These are phyloP conservation scores for Plenodomus biglobosus DNA, from an alignment of 2,329 filamentous ascomycete genomes.

Conservation along the genomic window DNA sequence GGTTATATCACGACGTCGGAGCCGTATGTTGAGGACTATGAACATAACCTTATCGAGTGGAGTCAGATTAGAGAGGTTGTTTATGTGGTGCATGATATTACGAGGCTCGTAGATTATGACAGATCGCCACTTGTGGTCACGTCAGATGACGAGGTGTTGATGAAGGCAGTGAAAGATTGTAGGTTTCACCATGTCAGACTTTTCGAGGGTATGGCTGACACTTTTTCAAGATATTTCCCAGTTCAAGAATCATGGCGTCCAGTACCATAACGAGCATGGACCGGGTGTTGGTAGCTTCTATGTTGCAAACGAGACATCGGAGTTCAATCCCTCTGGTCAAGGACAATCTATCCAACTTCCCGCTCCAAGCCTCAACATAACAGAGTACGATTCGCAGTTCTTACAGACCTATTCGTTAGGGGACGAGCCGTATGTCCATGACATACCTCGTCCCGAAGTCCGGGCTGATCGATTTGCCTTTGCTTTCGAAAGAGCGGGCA, in stretches of 20 bases:
- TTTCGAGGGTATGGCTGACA: background rate
- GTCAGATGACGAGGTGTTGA: slow-evolving; percentile 9
- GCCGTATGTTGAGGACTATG: slow-evolving; percentile 30
- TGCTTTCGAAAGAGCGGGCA: slow-evolving; percentile 16
- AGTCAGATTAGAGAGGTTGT: slow-evolving; percentile 15
- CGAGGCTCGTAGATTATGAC: slow-evolving; percentile 19
- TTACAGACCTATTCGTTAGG: no score
- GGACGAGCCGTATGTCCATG: background rate
- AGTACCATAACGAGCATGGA: background rate
- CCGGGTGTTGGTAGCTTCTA: background rate
- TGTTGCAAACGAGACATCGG: background rate
- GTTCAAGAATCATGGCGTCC: background rate
- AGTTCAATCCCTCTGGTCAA: background rate
- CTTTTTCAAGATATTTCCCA: background rate
- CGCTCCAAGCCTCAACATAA: slow-evolving; percentile 22
- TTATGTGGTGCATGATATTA: slow-evolving; percentile 20
- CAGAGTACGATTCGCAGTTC: background rate
- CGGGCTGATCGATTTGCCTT: slow-evolving; percentile 6
- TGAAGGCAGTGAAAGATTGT: slow-evolving; percentile 18
- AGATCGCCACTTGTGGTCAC: slow-evolving; percentile 14
- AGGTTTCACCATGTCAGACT: slow-evolving; percentile 1
- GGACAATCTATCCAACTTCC: slow-evolving; percentile 2
- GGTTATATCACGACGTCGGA: slow-evolving; percentile 42
- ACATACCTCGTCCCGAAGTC: background rate
- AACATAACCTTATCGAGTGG: slow-evolving; percentile 30